Percentiles rank a stretch among this genome's conserved stretches.
Conservation (phyloP, 176 grass and related monocot genomes). For the Sorghum bicolor region Sorghum_bicolor_NCBIv3 NC_012872.2:64228501-64229000, state of each 20-base stretch:
- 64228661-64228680: slow-evolving; percentile 85
- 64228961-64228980: slow-evolving; percentile 54
- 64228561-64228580: slow-evolving; percentile 88
- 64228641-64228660: slow-evolving; percentile 95
- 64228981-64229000: slow-evolving; percentile 37
- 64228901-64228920: slow-evolving; percentile 43
- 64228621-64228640: slow-evolving; percentile 73
- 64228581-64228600: slow-evolving; percentile 72
- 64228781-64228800: too few species aligned
- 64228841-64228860: background rate
- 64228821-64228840: too few species aligned
- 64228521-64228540: background rate
- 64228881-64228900: slow-evolving; percentile 20
- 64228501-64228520: background rate
- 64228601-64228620: slow-evolving; percentile 60
- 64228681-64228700: slow-evolving; percentile 57
- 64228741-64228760: too few species aligned
- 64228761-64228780: too few species aligned
- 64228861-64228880: slow-evolving; percentile 48
- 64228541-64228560: slow-evolving; percentile 54
- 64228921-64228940: slow-evolving; percentile 46
- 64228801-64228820: too few species aligned
- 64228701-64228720: slow-evolving; percentile 44
- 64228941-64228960: slow-evolving; percentile 43
- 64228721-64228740: slow-evolving; percentile 51